Conservation (phyloP, 2,329 filamentous ascomycete species). For the Corinectria fuckeliana region DNA sequence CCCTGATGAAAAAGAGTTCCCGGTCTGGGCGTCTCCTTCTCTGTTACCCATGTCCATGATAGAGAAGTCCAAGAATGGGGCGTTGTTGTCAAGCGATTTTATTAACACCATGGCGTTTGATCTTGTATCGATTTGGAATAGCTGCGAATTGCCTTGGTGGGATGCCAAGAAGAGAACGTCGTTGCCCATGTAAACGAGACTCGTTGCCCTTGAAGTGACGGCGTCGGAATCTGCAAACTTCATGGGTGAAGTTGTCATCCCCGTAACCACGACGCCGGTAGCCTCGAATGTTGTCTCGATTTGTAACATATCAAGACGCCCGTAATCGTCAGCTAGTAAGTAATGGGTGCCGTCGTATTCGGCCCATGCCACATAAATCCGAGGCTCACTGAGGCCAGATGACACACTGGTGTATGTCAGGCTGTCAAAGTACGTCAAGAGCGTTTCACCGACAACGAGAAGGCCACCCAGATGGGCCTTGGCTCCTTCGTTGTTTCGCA, state of each 20-base stretch:
- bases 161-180: conserved; percentile 85
- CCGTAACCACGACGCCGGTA: conserved; percentile 69
- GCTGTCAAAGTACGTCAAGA: conserved; percentile 85
- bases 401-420: conserved; percentile 71
- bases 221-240: conserved; percentile 36
- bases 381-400: conserved; percentile 72
- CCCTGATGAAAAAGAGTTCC: conserved; percentile 92
- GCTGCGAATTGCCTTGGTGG: conserved; percentile 89
- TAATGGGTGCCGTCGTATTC: conserved; percentile 82
- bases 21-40: conserved; percentile 74
- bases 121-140: conserved; percentile 65
- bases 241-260: conserved; percentile 69
- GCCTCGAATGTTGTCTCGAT: conserved; percentile 72
- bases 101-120: conserved; percentile 64
- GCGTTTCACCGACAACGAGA: conserved; percentile 79
- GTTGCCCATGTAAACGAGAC: conserved; percentile 77
- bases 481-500: conserved; percentile 59
- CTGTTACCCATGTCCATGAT: conserved; percentile 96
- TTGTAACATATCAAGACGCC: conserved; percentile 82
- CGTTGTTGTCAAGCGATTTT: conserved; percentile 78
- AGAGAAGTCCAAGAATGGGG: conserved; percentile 89
- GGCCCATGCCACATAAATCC: conserved; percentile 92
- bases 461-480: conserved; percentile 72
- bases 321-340: conserved; percentile 92
- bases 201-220: conserved; percentile 75